Evolutionary conservation across 306 rosid species (phyloP), one percentile per base, ranked within the genome.

Genomic region (Cercis canadensis): DNA sequence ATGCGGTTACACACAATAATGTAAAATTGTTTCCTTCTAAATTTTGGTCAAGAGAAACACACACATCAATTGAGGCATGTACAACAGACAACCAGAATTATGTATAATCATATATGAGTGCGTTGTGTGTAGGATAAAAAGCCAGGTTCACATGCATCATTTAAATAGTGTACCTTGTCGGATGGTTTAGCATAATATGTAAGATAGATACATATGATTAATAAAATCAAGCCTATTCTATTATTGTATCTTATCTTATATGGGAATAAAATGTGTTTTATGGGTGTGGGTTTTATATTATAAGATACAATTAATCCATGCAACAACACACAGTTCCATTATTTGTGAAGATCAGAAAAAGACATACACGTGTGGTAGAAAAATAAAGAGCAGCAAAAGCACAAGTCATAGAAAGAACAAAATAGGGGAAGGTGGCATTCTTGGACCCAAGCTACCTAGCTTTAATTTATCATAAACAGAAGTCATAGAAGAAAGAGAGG

Each of bases 91-190:
- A 19, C 15, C 16, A 32, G 53, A 31, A 61, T 61, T 45, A 61
- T 67, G 7, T 11, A 57, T 57, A 64, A 54, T 64, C 29, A 33
- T 62, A 67, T 6, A 34, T 24, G 46, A 12, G 37, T 47, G 32
- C 11, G 24, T 9, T 51, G 43, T 41, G 37, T 47, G 32, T 55
- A 67, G 50, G 57, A 41, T 51, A 51, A 47, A n/a, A 65, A 47
- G 47, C 58, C 33, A 62, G 70, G 43, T 74, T 78, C 56, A 56
- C 60, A 40, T 37, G 10, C 44, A 75, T 84, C 76, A 70, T 73
- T 77, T 72, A 65, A 80, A 64, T 78, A 82, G 67, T 65, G 45
- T 19, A 6, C 16, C 7, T 46, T 90, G 89, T 87, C 87, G 76
- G 84, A 71, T 64, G 87, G 89, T 78, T 73, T 70, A 70, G 46